Base-by-base conservation (phyloP, 2,329 filamentous ascomycete genomes). In the Alternaria gaisen region DNA sequence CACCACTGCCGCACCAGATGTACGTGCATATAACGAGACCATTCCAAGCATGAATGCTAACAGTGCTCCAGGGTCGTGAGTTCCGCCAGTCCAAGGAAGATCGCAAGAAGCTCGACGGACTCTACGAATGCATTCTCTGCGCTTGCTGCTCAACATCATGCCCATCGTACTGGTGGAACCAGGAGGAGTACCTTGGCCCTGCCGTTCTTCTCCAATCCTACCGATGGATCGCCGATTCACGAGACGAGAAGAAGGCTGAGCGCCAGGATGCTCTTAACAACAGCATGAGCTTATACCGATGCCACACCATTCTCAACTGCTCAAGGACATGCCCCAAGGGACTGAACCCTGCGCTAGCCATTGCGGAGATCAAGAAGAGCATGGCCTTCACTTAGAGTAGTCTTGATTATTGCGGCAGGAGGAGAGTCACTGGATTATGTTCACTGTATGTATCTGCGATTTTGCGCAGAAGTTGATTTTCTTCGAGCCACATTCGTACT, bases 81-180 rank as follows among this genome's bases (percentile, higher is more conserved):
- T 91, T 91, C 86, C 91, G 91, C 69, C 95, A 98, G 83, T 91
- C 86, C 73, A 94, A 93, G 81, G 93, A 88, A 72, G 94, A 99
- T 72, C 93, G 95, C 78, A 92, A 89, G 84, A 99, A 97, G 90
- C 90, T 99, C 57, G 95, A 98, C 79, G 95, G 95, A 68, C 89
- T 98, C 30, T 98, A 99, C 85, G 95, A 99, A 84, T 99, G 95
- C 84, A 98, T 99, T 82, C 90, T 99, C 60, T 99, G 95, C 86
- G 94, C 94, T 73, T 99, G 95, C 90, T 99, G 95, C 89, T 95
- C 92, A 70, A 99, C 95, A 22, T 97, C 94, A 47, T 99, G 95
- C 87, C 95, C 95, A n/a, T 97, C 93, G 18, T 99, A 99, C 87
- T 99, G 95, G 95, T 99, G 95, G 95, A 99, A 99, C 86, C 90